These are phyloP conservation scores for Dioscorea alata DNA, from an alignment of 106 monocot genomes.

Conservation along the genomic window DNA sequence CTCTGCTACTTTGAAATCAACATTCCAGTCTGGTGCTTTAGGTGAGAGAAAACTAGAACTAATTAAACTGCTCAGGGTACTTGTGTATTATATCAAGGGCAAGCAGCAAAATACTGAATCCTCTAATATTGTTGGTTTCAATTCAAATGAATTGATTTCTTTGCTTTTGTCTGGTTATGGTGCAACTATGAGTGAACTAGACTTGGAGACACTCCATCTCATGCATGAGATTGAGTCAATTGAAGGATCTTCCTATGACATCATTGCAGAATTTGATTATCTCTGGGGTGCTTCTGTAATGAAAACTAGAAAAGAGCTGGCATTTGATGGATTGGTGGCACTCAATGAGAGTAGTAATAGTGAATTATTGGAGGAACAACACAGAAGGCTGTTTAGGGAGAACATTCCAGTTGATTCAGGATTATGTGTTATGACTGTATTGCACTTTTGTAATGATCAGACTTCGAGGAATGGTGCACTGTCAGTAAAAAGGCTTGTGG, in stretches of 20 bases:
- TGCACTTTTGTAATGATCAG: constrained; percentile 56
- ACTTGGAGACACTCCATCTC: constrained; percentile 62
- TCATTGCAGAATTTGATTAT: constrained; percentile 63
- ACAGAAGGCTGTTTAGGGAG: constrained; percentile 70
- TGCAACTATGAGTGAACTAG: constrained; percentile 64
- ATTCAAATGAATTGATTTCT: constrained; percentile 64
- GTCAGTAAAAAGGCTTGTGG: constrained; percentile 42
- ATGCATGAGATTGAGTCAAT: constrained; percentile 63
- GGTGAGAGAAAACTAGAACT: constrained; percentile 58
- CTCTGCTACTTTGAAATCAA: constrained; percentile 2
- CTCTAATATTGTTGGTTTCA: constrained; percentile 11
- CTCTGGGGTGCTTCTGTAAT: constrained; percentile 69
- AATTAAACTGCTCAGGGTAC: constrained; percentile 73
- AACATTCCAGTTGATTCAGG: constrained; percentile 68
- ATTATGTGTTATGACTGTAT: constrained; percentile 47
- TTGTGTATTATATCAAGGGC: constrained; percentile 40
- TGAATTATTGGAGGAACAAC: constrained; percentile 37
- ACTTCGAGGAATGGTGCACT: constrained; percentile 18
- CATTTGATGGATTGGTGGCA: constrained; percentile 14
- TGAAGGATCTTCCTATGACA: constrained; percentile 33
- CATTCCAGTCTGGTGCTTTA: neutral
- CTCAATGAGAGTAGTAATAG: constrained; percentile 9
- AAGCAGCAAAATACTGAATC: constrained; percentile 7
- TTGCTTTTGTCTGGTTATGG: constrained; percentile 77
- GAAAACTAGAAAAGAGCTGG: constrained; percentile 53